These are phyloP conservation scores for Collariella sp. DNA, from an alignment of 495 filamentous ascomycete species.

Conservation along the genomic window DNA sequence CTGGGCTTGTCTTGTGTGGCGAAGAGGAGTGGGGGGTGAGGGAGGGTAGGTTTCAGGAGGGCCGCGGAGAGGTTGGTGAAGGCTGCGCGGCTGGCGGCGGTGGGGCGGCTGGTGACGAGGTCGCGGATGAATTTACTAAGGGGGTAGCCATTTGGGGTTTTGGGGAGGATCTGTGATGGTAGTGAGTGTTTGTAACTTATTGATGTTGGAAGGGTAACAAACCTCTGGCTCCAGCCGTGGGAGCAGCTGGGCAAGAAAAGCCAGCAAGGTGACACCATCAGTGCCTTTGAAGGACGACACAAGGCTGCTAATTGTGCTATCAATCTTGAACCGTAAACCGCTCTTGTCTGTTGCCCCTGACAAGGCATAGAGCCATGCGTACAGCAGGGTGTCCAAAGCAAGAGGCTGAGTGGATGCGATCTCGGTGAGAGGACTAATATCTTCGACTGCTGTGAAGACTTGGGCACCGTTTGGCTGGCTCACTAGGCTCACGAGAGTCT, in stretches of 20 bases:
- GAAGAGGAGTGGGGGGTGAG: slow-evolving; percentile 41
- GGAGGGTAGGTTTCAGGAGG: slow-evolving; percentile 47
- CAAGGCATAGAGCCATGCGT: slow-evolving; percentile 42
- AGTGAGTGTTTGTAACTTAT: neutral
- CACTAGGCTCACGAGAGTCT: slow-evolving; percentile 46
- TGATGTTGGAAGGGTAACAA: slow-evolving; percentile 9
- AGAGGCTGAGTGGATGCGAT: slow-evolving; percentile 44
- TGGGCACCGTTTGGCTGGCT: slow-evolving; percentile 38
- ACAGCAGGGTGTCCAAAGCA: slow-evolving; percentile 42
- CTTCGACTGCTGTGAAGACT: slow-evolving; percentile 37
- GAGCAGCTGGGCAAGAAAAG: slow-evolving; percentile 38
- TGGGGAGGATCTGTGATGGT: slow-evolving; percentile 18
- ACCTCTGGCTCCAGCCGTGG: slow-evolving; percentile 35
- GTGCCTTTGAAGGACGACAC: slow-evolving; percentile 42
- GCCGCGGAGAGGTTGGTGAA: slow-evolving; percentile 43
- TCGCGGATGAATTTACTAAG: slow-evolving; percentile 34
- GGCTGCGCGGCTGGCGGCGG: slow-evolving; percentile 36
- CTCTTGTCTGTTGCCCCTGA: slow-evolving; percentile 16
- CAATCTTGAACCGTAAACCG: slow-evolving; percentile 32
- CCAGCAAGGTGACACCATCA: slow-evolving; percentile 42
- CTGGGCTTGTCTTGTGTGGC: slow-evolving; percentile 18
- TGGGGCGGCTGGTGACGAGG: slow-evolving; percentile 41
- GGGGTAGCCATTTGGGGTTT: slow-evolving; percentile 38
- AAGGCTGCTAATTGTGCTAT: slow-evolving; percentile 36
- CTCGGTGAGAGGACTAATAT: slow-evolving; percentile 44